Conservation (phyloP, 192 early-diverging fungal genomes). For the Jimgerdemannia lactiflua region DNA sequence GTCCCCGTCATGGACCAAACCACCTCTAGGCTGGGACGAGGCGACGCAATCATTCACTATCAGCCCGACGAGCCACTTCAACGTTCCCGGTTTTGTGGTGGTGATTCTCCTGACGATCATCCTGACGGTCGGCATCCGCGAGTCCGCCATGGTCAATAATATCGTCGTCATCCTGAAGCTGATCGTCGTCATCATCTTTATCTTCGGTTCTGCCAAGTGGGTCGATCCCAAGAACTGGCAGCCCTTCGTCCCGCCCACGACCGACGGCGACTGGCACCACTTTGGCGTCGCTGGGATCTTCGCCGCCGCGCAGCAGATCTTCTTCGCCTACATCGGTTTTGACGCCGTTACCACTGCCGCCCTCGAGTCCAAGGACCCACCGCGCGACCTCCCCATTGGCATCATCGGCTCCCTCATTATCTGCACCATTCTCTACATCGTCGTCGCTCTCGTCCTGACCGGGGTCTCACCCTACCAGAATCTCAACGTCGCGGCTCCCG, state of each 20-base stretch:
- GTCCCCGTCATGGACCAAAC: constrained; percentile 53
- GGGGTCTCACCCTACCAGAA: constrained; percentile 66
- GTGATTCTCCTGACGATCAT: constrained; percentile 59
- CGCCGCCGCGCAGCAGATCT: constrained; percentile 70
- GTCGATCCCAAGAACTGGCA: constrained; percentile 69
- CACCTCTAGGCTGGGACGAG: constrained; percentile 72
- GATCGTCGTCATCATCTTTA: constrained; percentile 70
- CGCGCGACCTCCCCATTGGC: constrained; percentile 82
- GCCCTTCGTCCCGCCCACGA: constrained; percentile 70
- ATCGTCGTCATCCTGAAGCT: constrained; percentile 73
- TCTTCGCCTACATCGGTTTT: constrained; percentile 85
- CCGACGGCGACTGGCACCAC: constrained; percentile 36
- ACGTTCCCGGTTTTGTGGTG: constrained; percentile 75
- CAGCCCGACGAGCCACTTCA: constrained; percentile 51
- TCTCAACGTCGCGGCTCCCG: constrained; percentile 49
- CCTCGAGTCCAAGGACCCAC: constrained; percentile 78
- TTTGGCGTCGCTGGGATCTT: constrained; percentile 73
- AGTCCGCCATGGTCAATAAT: constrained; percentile 74
- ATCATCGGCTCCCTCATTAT: constrained; percentile 77
- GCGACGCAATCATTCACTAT: constrained; percentile 17
- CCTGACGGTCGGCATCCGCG: constrained; percentile 68
- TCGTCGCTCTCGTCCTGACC: constrained; percentile 60
- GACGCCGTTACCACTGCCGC: constrained; percentile 86
- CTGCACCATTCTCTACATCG: constrained; percentile 79
- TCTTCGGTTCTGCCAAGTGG: constrained; percentile 69